phyloP scores from a whole-genome alignment of 2,329 filamentous ascomycete genomes.

The Teratosphaeria gauchensis region DNA sequence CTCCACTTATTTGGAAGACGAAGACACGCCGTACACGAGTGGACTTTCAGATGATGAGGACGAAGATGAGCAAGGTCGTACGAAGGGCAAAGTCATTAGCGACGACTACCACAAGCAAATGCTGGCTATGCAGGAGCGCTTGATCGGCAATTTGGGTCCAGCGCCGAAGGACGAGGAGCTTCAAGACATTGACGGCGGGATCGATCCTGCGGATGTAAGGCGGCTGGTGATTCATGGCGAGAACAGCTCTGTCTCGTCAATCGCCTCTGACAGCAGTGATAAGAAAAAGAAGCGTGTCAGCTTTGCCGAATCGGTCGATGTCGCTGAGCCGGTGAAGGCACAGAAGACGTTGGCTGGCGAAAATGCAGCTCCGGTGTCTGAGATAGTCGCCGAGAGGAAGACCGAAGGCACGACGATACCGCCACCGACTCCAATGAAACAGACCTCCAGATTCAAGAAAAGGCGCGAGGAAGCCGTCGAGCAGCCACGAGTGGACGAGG shows the following conservation, averaged over 20 bases:
- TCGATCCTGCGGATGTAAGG: conserved; percentile 47
- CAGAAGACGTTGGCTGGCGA: conserved; percentile 18
- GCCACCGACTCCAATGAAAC: conserved; percentile 21
- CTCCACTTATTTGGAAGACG: conserved; percentile 19
- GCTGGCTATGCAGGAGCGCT: conserved; percentile 70
- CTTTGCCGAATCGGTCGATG: conserved; percentile 67
- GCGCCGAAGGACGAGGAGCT: conserved; percentile 27
- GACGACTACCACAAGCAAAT: conserved; percentile 73
- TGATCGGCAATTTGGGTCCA: conserved; percentile 55
- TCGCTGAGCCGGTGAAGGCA: conserved; percentile 41
- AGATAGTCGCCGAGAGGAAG: conserved; percentile 36
- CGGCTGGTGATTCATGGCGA: conserved; percentile 40
- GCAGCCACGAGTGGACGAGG: conserved; percentile 1
- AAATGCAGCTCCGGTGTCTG: conserved; percentile 24
- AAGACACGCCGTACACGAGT: conserved; percentile 33
- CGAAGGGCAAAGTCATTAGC: conserved; percentile 55
- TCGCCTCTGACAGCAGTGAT: conserved; percentile 14
- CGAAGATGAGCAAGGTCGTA: conserved; percentile 69
- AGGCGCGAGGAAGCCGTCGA: conserved; percentile 4
- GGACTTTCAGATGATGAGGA: conserved; percentile 52
- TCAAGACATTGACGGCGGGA: conserved; percentile 27
- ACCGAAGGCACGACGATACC: neutral
- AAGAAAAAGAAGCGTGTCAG: conserved; percentile 59
- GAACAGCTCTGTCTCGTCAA: conserved; percentile 9
- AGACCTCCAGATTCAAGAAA: conserved; percentile 33